phyloP scores from a whole-genome alignment of 805 yeast genomes.

The Lipomyces chichibuensis region DNA sequence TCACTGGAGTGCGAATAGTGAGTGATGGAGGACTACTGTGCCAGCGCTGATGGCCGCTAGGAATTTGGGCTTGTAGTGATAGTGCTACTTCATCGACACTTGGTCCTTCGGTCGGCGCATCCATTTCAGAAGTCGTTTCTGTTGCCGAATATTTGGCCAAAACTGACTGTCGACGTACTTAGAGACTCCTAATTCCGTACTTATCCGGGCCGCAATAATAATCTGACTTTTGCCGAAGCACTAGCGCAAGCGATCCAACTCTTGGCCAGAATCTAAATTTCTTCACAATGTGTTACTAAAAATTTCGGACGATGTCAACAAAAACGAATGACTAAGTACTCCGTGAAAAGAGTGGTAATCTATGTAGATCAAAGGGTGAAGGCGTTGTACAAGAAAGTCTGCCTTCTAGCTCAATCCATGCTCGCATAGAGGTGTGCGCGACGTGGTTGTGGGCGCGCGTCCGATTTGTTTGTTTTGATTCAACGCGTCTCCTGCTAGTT shows the following conservation, averaged over 20 bases:
- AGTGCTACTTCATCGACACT: background rate
- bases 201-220: background rate
- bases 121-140: background rate
- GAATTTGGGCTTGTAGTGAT: background rate
- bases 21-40: constrained; percentile 4
- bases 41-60: background rate
- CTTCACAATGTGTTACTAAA: background rate
- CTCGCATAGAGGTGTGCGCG: background rate
- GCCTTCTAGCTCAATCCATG: background rate
- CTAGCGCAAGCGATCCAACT: background rate
- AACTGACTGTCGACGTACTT: background rate
- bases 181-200: background rate
- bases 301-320: background rate
- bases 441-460: background rate
- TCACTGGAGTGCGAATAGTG: constrained; percentile 3
- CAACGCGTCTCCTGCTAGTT: background rate
- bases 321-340: background rate
- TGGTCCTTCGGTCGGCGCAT: background rate
- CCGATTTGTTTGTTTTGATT: background rate
- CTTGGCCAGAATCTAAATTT: background rate
- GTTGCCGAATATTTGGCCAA: background rate
- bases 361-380: background rate
- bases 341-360: background rate
- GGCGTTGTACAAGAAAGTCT: background rate
- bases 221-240: background rate